phyloP scores from a whole-genome alignment of 225 moss, liverwort and hornwort species.

The Neckera pumila region DNA sequence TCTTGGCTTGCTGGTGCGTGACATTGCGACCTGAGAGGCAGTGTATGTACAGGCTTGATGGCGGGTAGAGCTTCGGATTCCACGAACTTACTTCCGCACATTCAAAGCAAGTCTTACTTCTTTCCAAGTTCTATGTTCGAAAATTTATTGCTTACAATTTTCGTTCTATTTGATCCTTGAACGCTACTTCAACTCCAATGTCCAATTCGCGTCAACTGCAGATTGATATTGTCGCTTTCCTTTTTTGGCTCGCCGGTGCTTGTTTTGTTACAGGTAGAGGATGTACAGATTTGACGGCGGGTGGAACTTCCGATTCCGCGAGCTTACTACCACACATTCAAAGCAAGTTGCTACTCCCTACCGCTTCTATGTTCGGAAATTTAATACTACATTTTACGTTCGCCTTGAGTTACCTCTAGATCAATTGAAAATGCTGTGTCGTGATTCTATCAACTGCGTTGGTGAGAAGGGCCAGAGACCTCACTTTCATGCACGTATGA shows the following conservation, averaged over 20 bases:
- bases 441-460: background rate
- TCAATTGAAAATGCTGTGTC: background rate
- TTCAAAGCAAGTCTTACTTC: background rate
- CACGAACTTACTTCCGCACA: background rate
- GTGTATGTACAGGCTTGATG: background rate
- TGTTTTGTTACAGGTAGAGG: background rate
- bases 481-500: background rate
- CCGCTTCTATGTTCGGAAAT: background rate
- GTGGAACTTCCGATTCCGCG: slow-evolving; percentile 17
- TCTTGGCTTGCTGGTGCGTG: background rate
- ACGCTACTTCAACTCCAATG: background rate
- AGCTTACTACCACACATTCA: slow-evolving; percentile 20
- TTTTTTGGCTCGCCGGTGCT: background rate
- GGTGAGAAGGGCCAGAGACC: background rate
- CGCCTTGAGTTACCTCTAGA: background rate
- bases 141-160: background rate
- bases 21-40: background rate
- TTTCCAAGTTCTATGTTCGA: background rate
- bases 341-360: background rate
- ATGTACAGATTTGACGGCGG: slow-evolving; percentile 3
- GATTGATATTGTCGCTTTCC: background rate
- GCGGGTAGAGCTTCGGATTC: slow-evolving; percentile 7
- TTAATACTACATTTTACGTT: background rate
- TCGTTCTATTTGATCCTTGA: background rate
- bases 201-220: background rate